Evolutionary conservation across 176 grass and related monocot genomes (phyloP), one percentile per base, ranked within the genome.

Genomic region (Carex myosuroides): DNA sequence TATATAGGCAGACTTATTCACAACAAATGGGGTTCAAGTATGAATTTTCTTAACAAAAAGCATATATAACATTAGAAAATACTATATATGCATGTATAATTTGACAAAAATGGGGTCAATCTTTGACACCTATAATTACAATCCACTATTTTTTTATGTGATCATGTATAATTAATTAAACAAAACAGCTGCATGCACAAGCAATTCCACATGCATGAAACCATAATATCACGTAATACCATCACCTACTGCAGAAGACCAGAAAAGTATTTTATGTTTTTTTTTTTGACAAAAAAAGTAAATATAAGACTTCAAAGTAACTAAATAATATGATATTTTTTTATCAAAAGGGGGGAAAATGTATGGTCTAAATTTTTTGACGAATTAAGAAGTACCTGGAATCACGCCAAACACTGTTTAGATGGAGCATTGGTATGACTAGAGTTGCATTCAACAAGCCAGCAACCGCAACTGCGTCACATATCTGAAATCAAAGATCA

Each of bases 381-480:
- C 18, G 8, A 42, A 48, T 20, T 46, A 3, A 26, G 24, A 76
- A 53, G 89, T 81, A 98, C 95, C 95, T 95, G 53, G 91, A 88
- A 94, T 98, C 95, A 84, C 86, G 91, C 95, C 92, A 98, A 83
- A 98, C 95, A 11, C 95, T 98, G 57, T 98, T 95, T 80, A 98
- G 83, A 86, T 98, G 95, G 89, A 98, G 93, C 33, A 81, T 89
- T 76, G 95, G 95, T 74, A 70, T 91, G 82, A 94, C 86, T 85
- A 98, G 95, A 70, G 95, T 98, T 79, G 95, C 95, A 93, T 98
- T 98, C 70, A 98, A 84, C 86, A 94, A 77, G 55, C 88, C 85
- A 3, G 95, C 92, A 24, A 98, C 95, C 37, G 91, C 92, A 88
- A 94, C 93, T 53, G 95, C 95, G 66, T 98, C 92, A 39, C 90